Base-by-base conservation (phyloP, 2,329 filamentous ascomycete species). In the Massarina eburnea region DNA sequence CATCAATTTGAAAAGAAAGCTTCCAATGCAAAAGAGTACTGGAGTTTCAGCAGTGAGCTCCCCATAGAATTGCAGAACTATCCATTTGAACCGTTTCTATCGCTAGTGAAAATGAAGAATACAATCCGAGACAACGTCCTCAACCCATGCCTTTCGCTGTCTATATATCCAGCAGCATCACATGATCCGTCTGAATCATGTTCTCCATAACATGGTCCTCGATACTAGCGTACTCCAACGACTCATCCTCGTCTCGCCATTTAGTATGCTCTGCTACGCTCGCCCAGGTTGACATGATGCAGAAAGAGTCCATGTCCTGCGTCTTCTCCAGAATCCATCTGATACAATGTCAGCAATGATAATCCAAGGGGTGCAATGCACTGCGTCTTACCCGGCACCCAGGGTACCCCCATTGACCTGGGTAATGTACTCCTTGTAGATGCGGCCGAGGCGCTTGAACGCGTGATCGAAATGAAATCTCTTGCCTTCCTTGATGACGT, bases 401-500 rank as follows among this genome's bases (percentile, higher is more conserved):
- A 30, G 12, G 9, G 4, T 30, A 14, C 6, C n/a, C n/a, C 27
- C 27, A 30, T 30, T 30, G 6, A 4, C 12, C 27, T 14, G 12
- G 5, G 6, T 30, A 14, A 30, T 30, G 12, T 30, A 30, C 12
- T 14, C 12, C 12, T 30, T 8, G 27, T 30, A 30, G 6, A 30
- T 8, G 5, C 9, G 27, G 12, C 27, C 4, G 9, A 30, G 27
- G 4, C 5, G 5, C 27, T 30, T 30, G 27, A 30, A 30, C 27
- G 12, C 12, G 6, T 4, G 4, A 14, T 45, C 42, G 14, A 38
- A 41, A 15, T 17, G 19, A 3, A 17, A 2, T n/a, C 29, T 40
- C n/a, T 42, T 22, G 5, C 26, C 33, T 9, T 26, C 37, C 17
- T 39, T 39, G 29, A 43, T 39, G 6, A 43, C 39, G 27, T 42